phyloP scores from a whole-genome alignment of 192 early-diverging fungal genomes.

The Spinellus fusiger region DNA sequence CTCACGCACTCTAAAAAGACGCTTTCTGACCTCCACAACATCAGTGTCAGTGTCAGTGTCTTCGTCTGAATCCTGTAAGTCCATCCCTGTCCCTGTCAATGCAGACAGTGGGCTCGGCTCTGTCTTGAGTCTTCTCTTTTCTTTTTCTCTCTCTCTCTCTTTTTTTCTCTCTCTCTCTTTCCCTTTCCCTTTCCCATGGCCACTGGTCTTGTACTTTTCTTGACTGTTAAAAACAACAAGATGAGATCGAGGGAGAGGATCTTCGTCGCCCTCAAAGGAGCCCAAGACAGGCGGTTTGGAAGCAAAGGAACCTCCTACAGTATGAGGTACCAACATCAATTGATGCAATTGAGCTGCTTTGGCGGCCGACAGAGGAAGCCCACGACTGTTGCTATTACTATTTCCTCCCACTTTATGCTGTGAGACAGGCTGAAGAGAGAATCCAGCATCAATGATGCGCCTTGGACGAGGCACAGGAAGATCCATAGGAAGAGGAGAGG shows the following conservation, averaged over 20 bases:
- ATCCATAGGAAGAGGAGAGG: conserved; percentile 51
- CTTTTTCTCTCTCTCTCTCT: not conserved
- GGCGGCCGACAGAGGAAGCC: not conserved
- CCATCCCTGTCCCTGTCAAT: not conserved
- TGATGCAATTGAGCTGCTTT: not conserved
- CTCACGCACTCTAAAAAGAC: conserved; percentile 28
- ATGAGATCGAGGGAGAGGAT: not conserved
- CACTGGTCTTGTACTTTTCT: no score
- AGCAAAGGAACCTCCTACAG: not conserved
- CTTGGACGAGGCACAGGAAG: not conserved
- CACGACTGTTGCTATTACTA: not conserved
- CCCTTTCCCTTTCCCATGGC: no score
- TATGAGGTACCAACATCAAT: not conserved
- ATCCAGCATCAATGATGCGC: not conserved
- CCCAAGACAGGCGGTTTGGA: not conserved
- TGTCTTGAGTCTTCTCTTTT: no score
- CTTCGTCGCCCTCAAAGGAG: not conserved
- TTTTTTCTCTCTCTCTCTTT: not conserved
- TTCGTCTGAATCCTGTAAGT: no score
- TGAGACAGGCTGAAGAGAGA: not conserved
- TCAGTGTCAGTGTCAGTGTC: conserved; percentile 38
- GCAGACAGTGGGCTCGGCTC: not conserved
- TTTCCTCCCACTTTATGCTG: no score
- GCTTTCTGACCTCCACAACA: conserved; percentile 32
- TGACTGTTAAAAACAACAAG: not conserved